Percentiles rank a stretch among this genome's conserved stretches.
Evolutionary conservation across 139 green algal species (phyloP).

Genomic region (Closterium sp.): DNA sequence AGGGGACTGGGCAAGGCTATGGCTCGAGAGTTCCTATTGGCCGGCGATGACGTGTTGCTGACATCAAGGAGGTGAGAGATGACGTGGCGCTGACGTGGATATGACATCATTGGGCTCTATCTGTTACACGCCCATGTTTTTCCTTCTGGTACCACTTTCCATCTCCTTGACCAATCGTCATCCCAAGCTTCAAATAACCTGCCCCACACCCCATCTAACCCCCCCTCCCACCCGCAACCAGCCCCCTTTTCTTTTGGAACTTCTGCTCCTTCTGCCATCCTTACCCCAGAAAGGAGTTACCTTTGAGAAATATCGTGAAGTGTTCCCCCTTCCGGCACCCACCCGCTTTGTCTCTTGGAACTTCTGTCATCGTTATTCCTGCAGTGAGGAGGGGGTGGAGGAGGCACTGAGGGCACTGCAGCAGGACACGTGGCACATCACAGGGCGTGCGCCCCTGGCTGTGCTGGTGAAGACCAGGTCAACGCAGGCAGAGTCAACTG

Average conservation of each 20-base stretch:
- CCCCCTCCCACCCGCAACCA: too few relatives aligned
- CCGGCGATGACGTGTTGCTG: slow-evolving; percentile 71
- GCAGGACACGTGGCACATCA: not conserved
- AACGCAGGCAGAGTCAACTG: not conserved
- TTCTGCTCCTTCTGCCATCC: too few relatives aligned
- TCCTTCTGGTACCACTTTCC: not conserved
- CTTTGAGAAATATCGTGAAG: too few relatives aligned
- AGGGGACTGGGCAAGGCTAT: slow-evolving; percentile 80
- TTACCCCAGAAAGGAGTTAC: too few relatives aligned
- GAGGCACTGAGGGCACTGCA: not conserved
- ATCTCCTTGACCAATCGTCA: not conserved
- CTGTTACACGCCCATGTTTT: not conserved
- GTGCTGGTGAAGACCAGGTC: not conserved
- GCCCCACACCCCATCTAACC: too few relatives aligned
- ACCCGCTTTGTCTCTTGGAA: too few relatives aligned
- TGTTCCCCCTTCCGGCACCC: too few relatives aligned
- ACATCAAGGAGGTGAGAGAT: slow-evolving; percentile 63
- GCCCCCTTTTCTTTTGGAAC: too few relatives aligned
- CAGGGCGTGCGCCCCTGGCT: not conserved
- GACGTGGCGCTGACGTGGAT: slow-evolving; percentile 62
- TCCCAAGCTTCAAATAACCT: too few relatives aligned
- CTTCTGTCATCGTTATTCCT: too few relatives aligned
- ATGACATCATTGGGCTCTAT: too few relatives aligned
- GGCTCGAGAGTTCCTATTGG: slow-evolving; percentile 72
- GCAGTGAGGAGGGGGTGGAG: not conserved